A percentile compares a stretch with the other conserved stretches of the same genome.
Conservation (phyloP, 2,329 filamentous ascomycete genomes). For the Rhynchosporium graminicola region DNA sequence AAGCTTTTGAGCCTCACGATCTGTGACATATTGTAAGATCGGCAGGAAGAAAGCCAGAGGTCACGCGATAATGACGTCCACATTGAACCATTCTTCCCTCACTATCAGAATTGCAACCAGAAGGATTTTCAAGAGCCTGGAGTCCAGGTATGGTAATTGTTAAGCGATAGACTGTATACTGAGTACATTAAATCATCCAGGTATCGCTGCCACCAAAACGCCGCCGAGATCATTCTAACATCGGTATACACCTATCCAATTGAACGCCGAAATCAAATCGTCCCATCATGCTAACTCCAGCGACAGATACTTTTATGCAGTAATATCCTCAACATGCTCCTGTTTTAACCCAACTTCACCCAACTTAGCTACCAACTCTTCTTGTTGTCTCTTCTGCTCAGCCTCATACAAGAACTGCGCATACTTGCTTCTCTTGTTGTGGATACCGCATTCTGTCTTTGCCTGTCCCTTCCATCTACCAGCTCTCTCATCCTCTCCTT, state of each 20-base stretch:
- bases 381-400: constrained; percentile 39
- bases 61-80: not conserved
- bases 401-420: constrained; percentile 62
- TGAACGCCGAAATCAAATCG: constrained; percentile 13
- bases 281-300: constrained; percentile 5
- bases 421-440: constrained; percentile 96
- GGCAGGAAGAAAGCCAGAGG: not conserved
- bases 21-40: constrained; percentile 4
- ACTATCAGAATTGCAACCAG: not conserved
- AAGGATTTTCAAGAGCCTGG: not conserved
- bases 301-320: not conserved
- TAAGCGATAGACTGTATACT: not conserved
- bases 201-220: constrained; percentile 14
- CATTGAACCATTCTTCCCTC: not conserved
- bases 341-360: constrained; percentile 32
- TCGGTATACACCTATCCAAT: not conserved
- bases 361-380: constrained; percentile 34
- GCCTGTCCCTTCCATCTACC: constrained; percentile 94
- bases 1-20: constrained; percentile 12
- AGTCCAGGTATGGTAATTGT: not conserved
- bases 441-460: constrained; percentile 98
- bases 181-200: constrained; percentile 1
- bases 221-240: constrained; percentile 5
- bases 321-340: constrained; percentile 23
- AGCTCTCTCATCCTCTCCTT: constrained; percentile 92